Evolutionary conservation across 2,329 filamentous ascomycete species (phyloP), one percentile per base, ranked within the genome.

Genomic region (Xylariaceae sp.): DNA sequence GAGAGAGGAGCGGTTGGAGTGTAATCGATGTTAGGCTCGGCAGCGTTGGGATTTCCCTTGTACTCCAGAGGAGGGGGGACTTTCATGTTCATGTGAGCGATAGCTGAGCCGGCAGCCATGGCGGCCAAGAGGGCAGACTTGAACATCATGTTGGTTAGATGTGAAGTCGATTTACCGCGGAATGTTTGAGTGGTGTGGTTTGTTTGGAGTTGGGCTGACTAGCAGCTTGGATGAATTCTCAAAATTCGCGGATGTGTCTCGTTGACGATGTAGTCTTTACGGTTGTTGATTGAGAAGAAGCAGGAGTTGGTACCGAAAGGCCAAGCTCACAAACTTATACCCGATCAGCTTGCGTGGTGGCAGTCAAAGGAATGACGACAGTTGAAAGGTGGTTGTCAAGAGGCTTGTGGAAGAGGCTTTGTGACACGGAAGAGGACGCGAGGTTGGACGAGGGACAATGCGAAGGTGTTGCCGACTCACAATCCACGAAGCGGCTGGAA

Each of bases 1-100:
- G 73, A 62, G 42, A 94, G 75, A 2, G 89, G 89, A 14, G 76
- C 75, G 33, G 83, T 88, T 72, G 89, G 89, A 59, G 78, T 80
- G 72, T 86, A 89, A 71, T 91, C 86, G 63, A 81, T 75, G 47
- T 76, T 68, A 48, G 70, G 69, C 39, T 62, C 61, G 52, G 63
- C 60, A 2, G 66, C 57, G 60, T 74, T 68, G 42, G 73, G 69
- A 70, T 81, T 81, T 66, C 65, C 67, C 68, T 77, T 78, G 61
- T 76, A 79, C 48, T 70, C 69, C 58, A 83, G 70, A 6, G 80
- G 79, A 12, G 75, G 56, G 10, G 80, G 80, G 54, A 67, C 68
- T 40, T 61, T 69, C 73, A 82, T 77, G 63, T 79, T 72, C 75
- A 83, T 82, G 67, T 82, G 78, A 51, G 75, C 80, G 47, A 72